Percentiles rank a stretch among this genome's conserved stretches.
Evolutionary conservation across 1,284 basidiomycete species (phyloP).

Genomic region (Sanguinoderma infundibulare): DNA sequence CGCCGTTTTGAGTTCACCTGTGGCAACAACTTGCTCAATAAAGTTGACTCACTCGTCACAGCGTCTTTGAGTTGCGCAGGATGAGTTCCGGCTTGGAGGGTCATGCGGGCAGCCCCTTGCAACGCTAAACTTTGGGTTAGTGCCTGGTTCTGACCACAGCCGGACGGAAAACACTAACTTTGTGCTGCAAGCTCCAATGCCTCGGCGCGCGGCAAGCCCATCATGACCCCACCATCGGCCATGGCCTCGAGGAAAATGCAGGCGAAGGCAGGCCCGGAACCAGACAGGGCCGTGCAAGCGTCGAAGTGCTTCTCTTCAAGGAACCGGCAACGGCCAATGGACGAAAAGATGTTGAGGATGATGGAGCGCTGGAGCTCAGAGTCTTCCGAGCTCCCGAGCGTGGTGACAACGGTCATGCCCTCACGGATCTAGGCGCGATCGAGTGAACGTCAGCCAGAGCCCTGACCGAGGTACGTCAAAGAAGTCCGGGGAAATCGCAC

Average conservation of each 20-base stretch:
- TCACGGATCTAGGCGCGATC: constrained; percentile 79
- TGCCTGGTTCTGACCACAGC: neutral
- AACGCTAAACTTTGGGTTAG: constrained; percentile 61
- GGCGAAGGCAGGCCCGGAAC: constrained; percentile 96
- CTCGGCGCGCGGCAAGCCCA: constrained; percentile 95
- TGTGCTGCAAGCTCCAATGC: constrained; percentile 96
- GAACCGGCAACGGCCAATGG: constrained; percentile 92
- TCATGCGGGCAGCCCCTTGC: constrained; percentile 97
- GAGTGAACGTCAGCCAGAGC: neutral
- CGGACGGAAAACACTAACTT: constrained; percentile 57
- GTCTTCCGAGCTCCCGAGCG: constrained; percentile 56
- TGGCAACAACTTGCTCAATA: neutral
- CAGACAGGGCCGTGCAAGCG: constrained; percentile 95
- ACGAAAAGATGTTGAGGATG: constrained; percentile 92
- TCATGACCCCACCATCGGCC: constrained; percentile 99
- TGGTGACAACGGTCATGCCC: constrained; percentile 93
- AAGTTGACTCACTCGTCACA: constrained; percentile 82
- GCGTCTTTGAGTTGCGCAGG: constrained; percentile 98
- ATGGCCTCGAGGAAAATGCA: constrained; percentile 98
- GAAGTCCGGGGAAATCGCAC: neutral
- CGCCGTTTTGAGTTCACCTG: neutral
- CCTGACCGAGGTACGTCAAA: neutral
- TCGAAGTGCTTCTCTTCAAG: constrained; percentile 98
- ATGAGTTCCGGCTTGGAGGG: constrained; percentile 85
- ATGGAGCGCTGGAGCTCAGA: constrained; percentile 72